Evolutionary conservation across 1,284 basidiomycete species (phyloP).

Genomic region (Heterobasidion occidentale): DNA sequence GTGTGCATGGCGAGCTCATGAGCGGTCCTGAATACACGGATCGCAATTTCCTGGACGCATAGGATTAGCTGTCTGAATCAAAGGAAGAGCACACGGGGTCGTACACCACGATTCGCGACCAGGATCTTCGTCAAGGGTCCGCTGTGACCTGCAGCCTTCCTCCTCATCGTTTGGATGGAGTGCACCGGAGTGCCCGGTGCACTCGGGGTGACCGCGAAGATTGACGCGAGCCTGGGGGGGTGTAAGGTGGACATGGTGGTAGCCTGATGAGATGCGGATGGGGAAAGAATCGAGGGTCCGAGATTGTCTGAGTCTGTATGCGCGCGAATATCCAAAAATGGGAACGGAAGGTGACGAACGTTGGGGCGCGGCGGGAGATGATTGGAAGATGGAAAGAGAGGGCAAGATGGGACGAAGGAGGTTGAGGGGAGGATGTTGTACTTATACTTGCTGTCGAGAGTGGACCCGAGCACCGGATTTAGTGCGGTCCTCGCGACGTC

Average conservation of each 20-base stretch:
- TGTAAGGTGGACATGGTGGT: slow-evolving; percentile 44
- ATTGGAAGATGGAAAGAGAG: not conserved
- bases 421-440: not conserved
- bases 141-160: slow-evolving; percentile 86
- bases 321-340: slow-evolving; percentile 1
- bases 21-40: slow-evolving; percentile 97
- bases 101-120: slow-evolving; percentile 92
- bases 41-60: slow-evolving; percentile 85
- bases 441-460: not conserved
- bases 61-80: slow-evolving; percentile 1
- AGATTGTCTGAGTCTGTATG: slow-evolving; percentile 7
- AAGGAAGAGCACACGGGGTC: slow-evolving; percentile 19
- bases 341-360: not conserved
- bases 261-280: slow-evolving; percentile 8
- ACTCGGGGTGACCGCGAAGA: slow-evolving; percentile 65
- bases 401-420: not conserved
- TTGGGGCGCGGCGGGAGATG: not conserved
- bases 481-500: not conserved
- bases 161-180: slow-evolving; percentile 86
- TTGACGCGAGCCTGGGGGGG: slow-evolving; percentile 63
- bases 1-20: slow-evolving; percentile 99
- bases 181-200: slow-evolving; percentile 75
- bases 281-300: not conserved
- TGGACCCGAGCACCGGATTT: not conserved
- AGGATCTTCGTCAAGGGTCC: slow-evolving; percentile 91